Evolutionary conservation across 2,329 filamentous ascomycete species (phyloP).

Genomic region (Neofusicoccum umdonicola): DNA sequence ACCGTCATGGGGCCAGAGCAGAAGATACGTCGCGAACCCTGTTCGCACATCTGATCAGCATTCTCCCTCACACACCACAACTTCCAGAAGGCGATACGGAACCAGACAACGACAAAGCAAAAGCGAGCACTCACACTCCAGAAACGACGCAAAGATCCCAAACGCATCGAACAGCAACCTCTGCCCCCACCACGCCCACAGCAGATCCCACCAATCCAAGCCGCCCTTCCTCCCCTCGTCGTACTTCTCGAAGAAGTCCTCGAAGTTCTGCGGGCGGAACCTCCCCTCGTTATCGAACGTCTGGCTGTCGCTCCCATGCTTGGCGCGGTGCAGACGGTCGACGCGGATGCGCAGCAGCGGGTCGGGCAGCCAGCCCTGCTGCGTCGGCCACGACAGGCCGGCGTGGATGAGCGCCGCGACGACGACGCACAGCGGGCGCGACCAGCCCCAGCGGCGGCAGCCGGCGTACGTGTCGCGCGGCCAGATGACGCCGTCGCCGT

Average conservation of each 20-base stretch:
- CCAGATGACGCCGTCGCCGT: conserved; percentile 54
- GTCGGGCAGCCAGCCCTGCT: conserved; percentile 42
- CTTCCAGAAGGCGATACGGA: too few species aligned
- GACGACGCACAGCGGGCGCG: conserved; percentile 42
- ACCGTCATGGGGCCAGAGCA: conserved; percentile 57
- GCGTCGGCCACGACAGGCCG: conserved; percentile 52
- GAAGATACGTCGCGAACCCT: conserved; percentile 51
- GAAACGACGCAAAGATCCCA: conserved; percentile 45
- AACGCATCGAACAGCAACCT: conserved; percentile 45
- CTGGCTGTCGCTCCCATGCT: conserved; percentile 44
- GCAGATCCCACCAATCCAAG: conserved; percentile 40
- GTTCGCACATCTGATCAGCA: neutral
- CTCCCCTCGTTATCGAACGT: conserved; percentile 47
- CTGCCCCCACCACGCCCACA: conserved; percentile 41
- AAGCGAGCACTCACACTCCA: conserved; percentile 39
- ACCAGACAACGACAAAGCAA: too few species aligned
- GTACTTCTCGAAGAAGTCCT: conserved; percentile 51
- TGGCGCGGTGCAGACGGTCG: conserved; percentile 41
- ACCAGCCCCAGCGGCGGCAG: conserved; percentile 48
- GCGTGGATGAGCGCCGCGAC: conserved; percentile 49
- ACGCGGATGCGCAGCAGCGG: conserved; percentile 44
- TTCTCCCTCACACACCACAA: neutral
- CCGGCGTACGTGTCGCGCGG: conserved; percentile 51
- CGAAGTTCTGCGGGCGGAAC: conserved; percentile 47
- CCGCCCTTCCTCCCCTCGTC: conserved; percentile 38